Conservation (phyloP, 129 eudicot species). For the Heracleum sosnowskyi region DNA sequence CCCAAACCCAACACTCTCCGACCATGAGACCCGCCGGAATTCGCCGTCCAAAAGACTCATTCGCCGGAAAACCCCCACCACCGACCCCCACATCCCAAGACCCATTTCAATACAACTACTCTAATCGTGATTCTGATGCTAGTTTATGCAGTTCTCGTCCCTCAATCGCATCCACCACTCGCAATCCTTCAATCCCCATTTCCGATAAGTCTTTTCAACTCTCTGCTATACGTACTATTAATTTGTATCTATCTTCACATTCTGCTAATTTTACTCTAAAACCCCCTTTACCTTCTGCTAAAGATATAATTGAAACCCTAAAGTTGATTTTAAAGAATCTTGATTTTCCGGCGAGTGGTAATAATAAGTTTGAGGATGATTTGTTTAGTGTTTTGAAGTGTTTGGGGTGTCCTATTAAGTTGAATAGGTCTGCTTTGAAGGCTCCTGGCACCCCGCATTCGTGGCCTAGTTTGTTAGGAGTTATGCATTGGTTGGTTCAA, state of each 20-base stretch:
- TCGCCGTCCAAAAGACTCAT: constrained; percentile 42
- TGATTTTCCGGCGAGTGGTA: constrained; percentile 22
- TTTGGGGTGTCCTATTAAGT: constrained; percentile 58
- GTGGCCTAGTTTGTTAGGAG: constrained; percentile 60
- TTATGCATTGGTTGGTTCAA: constrained; percentile 78
- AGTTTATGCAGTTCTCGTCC: constrained; percentile 67
- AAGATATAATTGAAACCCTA: constrained; percentile 60
- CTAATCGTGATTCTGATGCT: constrained; percentile 77
- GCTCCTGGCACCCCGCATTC: constrained; percentile 74
- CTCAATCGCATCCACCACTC: constrained; percentile 31
- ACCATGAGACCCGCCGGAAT: constrained; percentile 53
- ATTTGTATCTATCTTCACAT: constrained; percentile 46
- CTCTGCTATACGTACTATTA: constrained; percentile 52
- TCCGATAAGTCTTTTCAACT: constrained; percentile 50
- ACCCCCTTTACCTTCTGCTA: constrained; percentile 58
- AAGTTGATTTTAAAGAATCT: constrained; percentile 46
- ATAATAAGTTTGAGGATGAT: constrained; percentile 54
- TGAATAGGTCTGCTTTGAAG: constrained; percentile 32
- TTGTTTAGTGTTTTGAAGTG: constrained; percentile 27
- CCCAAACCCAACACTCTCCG: not conserved
- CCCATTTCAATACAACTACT: constrained; percentile 38
- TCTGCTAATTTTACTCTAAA: constrained; percentile 34
- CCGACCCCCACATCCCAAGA: constrained; percentile 36
- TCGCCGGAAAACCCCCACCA: constrained; percentile 18
- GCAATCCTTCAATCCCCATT: constrained; percentile 8